Percentiles rank a stretch among this genome's conserved stretches.
phyloP scores from a whole-genome alignment of 306 rosid genomes.

The Citrullus mucosospermus region DNA sequence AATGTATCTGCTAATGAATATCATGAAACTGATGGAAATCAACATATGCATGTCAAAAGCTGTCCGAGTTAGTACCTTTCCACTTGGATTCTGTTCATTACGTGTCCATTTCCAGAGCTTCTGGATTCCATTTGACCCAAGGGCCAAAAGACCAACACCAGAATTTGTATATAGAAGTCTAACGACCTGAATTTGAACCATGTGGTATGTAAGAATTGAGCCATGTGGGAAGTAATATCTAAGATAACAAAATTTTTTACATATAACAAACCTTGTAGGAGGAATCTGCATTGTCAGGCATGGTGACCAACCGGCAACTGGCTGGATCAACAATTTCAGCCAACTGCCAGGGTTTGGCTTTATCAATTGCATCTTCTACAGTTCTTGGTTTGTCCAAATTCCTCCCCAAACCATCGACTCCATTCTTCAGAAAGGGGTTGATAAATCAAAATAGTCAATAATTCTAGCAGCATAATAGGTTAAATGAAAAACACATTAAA shows the following conservation, averaged over 20 bases:
- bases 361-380: constrained; percentile 45
- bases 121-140: constrained; percentile 77
- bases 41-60: background rate
- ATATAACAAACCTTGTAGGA: constrained; percentile 55
- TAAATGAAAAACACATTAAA: background rate
- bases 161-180: constrained; percentile 67
- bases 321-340: constrained; percentile 65
- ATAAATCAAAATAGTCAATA: constrained; percentile 22
- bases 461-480: background rate
- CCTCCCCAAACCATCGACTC: constrained; percentile 44
- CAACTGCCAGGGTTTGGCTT: constrained; percentile 67
- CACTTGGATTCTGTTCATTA: constrained; percentile 49
- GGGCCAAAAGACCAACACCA: constrained; percentile 79
- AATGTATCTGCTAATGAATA: background rate
- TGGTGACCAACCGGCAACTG: constrained; percentile 55
- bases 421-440: constrained; percentile 34
- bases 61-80: constrained; percentile 41
- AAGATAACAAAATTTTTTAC: background rate
- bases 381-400: constrained; percentile 47
- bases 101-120: constrained; percentile 86
- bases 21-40: background rate
- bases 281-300: constrained; percentile 68
- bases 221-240: background rate
- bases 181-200: constrained; percentile 32
- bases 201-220: background rate